Conservation (phyloP, 352 stramenopile genomes). For the Halophytophthora polymorphica region DNA sequence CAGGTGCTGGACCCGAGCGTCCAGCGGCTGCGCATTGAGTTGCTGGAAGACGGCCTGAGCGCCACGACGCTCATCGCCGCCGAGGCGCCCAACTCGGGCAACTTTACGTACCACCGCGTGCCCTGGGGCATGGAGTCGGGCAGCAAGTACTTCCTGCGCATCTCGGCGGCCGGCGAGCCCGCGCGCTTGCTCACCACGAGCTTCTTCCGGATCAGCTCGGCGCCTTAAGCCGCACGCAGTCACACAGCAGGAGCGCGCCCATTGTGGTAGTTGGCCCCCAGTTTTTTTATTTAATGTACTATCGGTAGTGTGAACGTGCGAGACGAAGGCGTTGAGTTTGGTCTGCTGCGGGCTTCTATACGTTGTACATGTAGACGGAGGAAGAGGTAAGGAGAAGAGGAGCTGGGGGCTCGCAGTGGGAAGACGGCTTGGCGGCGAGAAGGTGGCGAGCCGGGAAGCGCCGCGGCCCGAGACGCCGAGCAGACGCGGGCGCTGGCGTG, state of each 20-base stretch:
- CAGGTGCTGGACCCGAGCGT: constrained; percentile 53
- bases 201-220: constrained; percentile 70
- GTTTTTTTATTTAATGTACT: background rate
- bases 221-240: constrained; percentile 14
- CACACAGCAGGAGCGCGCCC: background rate
- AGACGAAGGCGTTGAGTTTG: too few relatives aligned
- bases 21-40: constrained; percentile 55
- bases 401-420: too few relatives aligned
- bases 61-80: constrained; percentile 65
- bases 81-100: constrained; percentile 62
- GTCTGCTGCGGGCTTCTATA: too few relatives aligned
- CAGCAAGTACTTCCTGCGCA: constrained; percentile 73
- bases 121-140: constrained; percentile 83
- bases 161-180: constrained; percentile 39
- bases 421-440: too few relatives aligned
- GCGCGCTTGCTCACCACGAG: constrained; percentile 56
- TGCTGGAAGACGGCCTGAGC: constrained; percentile 58
- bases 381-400: too few relatives aligned
- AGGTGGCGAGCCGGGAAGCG: too few relatives aligned
- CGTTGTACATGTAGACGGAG: too few relatives aligned
- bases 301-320: background rate
- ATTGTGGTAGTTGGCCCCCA: background rate
- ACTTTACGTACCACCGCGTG: constrained; percentile 69
- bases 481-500: too few relatives aligned
- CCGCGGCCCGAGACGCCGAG: too few relatives aligned